A percentile compares a stretch with the other conserved stretches of the same genome.
These are phyloP conservation scores for Solanum hybrid DNA, from an alignment of 305 asterid genomes.

Conservation along the genomic window DNA sequence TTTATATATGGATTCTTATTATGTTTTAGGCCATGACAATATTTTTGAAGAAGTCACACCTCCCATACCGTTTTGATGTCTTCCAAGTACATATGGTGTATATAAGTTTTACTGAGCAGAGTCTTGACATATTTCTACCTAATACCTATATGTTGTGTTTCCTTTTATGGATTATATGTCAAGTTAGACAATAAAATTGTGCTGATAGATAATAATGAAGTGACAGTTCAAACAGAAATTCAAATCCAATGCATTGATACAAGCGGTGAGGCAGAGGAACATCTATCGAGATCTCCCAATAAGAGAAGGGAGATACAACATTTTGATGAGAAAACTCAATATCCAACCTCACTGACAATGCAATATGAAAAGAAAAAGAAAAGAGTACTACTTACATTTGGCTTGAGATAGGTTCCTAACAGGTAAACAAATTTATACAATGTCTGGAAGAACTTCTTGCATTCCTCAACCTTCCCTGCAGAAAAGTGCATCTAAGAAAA, in stretches of 20 bases:
- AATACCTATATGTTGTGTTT: neutral
- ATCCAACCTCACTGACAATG: neutral
- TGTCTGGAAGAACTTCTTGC: conserved; percentile 60
- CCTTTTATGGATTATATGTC: neutral
- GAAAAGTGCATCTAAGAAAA: conserved; percentile 7
- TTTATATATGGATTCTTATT: neutral
- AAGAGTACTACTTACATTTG: conserved; percentile 58
- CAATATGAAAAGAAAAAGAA: neutral
- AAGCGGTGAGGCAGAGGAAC: neutral
- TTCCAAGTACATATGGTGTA: neutral
- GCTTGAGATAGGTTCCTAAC: conserved; percentile 91
- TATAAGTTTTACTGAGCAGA: neutral
- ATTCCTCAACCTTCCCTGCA: conserved; percentile 79
- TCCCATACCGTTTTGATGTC: neutral
- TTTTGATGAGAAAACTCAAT: neutral
- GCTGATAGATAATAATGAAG: neutral
- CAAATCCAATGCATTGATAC: neutral
- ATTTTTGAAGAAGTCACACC: neutral
- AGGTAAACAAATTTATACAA: conserved; percentile 84
- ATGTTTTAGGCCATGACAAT: neutral
- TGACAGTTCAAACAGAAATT: neutral
- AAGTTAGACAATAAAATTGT: neutral
- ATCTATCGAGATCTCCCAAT: neutral
- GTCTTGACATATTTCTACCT: neutral
- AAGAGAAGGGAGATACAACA: neutral